phyloP scores from a whole-genome alignment of 106 monocot species.

The Apostasia shenzhenica region DNA sequence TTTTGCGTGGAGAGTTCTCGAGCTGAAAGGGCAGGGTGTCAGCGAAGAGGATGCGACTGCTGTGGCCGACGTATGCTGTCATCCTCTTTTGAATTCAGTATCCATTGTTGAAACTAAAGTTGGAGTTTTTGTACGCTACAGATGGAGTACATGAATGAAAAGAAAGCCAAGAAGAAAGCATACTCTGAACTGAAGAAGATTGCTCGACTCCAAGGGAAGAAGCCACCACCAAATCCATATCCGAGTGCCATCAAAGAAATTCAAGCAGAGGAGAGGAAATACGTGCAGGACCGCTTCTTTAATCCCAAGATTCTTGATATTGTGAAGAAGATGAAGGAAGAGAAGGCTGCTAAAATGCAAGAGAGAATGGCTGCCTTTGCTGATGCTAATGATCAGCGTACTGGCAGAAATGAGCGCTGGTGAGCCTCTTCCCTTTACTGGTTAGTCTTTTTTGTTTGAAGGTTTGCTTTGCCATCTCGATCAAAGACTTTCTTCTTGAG shows the following conservation, averaged over 20 bases:
- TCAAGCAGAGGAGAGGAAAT: constrained; percentile 73
- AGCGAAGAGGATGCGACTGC: constrained; percentile 87
- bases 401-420: background rate
- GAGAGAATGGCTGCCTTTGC: background rate
- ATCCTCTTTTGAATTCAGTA: background rate
- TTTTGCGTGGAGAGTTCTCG: constrained; percentile 85
- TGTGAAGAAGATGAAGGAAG: constrained; percentile 62
- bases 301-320: constrained; percentile 73
- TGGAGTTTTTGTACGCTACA: constrained; percentile 11
- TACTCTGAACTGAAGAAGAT: constrained; percentile 68
- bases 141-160: constrained; percentile 79
- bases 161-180: constrained; percentile 88
- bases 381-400: background rate
- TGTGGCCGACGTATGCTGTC: constrained; percentile 72
- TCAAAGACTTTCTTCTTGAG: no score
- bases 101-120: no score
- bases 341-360: constrained; percentile 31
- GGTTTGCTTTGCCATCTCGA: no score
- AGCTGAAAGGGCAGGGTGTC: constrained; percentile 68
- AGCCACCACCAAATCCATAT: constrained; percentile 74
- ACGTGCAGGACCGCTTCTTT: constrained; percentile 65
- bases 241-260: constrained; percentile 85
- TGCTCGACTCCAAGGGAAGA: constrained; percentile 51
- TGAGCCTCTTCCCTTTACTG: background rate
- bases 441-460: no score